These are phyloP conservation scores for Lentinula novae-zelandiae DNA, from an alignment of 1,284 basidiomycete species.

Conservation along the genomic window DNA sequence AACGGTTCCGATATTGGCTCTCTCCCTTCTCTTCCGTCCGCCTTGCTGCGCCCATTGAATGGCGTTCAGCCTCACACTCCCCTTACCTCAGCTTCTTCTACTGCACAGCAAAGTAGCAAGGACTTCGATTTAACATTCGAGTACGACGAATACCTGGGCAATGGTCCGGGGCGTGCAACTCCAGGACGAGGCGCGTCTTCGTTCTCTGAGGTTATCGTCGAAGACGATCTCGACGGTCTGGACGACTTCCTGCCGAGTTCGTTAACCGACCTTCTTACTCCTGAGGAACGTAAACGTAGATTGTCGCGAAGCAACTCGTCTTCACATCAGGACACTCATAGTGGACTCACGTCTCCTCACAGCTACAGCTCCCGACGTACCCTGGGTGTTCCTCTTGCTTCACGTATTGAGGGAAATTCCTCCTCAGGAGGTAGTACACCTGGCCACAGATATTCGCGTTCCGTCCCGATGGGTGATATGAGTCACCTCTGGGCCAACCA, in stretches of 20 bases:
- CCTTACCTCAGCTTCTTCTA: constrained; percentile 14
- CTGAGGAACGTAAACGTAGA: constrained; percentile 73
- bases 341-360: constrained; percentile 10
- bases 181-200: constrained; percentile 13
- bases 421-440: constrained; percentile 27
- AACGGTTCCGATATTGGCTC: constrained; percentile 24
- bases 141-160: constrained; percentile 26
- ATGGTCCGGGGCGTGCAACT: constrained; percentile 12
- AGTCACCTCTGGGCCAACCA: constrained; percentile 68
- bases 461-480: constrained; percentile 72
- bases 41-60: background rate
- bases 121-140: constrained; percentile 30
- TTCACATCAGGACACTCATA: constrained; percentile 21
- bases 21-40: constrained; percentile 16
- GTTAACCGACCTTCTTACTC: constrained; percentile 83
- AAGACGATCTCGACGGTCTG: constrained; percentile 69
- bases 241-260: constrained; percentile 88
- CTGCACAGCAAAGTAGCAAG: constrained; percentile 11
- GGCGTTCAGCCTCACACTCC: background rate
- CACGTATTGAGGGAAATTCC: constrained; percentile 9
- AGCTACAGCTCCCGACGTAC: constrained; percentile 14
- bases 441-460: constrained; percentile 72
- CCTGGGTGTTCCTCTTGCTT: constrained; percentile 19
- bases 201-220: constrained; percentile 30
- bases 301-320: constrained; percentile 68